Evolutionary conservation across 495 filamentous ascomycete species (phyloP).

Genomic region (Daldinia grandis): DNA sequence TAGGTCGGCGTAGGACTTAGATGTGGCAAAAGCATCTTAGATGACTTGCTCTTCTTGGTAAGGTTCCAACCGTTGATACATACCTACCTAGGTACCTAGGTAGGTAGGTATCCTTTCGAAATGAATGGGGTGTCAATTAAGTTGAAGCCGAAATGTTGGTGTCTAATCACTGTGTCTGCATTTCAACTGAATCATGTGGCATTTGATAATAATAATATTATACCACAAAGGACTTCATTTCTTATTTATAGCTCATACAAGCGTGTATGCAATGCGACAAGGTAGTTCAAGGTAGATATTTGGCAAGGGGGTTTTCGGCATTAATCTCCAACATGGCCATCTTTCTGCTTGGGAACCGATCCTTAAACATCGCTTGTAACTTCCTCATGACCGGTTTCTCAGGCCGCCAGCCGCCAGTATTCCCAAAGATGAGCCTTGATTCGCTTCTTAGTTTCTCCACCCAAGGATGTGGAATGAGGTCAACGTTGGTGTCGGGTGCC

Average conservation of each 20-base stretch:
- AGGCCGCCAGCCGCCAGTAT: conserved; percentile 3
- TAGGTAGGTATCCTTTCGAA: too few relatives aligned
- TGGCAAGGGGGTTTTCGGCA: too few relatives aligned
- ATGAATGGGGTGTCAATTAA: too few relatives aligned
- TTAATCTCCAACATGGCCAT: not conserved
- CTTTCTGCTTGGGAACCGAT: not conserved
- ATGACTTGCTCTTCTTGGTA: too few relatives aligned
- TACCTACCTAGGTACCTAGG: too few relatives aligned
- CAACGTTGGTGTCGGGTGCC: not conserved
- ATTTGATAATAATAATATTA: not conserved
- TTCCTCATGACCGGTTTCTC: not conserved
- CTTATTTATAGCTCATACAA: too few relatives aligned
- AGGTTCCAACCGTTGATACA: too few relatives aligned
- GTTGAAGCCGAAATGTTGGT: too few relatives aligned
- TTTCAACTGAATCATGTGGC: not conserved
- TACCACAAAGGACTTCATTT: not conserved
- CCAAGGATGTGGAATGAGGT: not conserved
- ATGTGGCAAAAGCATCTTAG: too few relatives aligned
- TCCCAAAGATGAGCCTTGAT: not conserved
- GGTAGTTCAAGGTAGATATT: not conserved
- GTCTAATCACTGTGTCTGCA: too few relatives aligned
- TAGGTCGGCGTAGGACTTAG: not conserved
- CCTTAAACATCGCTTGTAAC: not conserved
- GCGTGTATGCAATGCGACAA: too few relatives aligned
- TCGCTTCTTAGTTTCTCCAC: not conserved